Evolutionary conservation across 345 rosid species (phyloP).

Genomic region (Gossypium raimondii): DNA sequence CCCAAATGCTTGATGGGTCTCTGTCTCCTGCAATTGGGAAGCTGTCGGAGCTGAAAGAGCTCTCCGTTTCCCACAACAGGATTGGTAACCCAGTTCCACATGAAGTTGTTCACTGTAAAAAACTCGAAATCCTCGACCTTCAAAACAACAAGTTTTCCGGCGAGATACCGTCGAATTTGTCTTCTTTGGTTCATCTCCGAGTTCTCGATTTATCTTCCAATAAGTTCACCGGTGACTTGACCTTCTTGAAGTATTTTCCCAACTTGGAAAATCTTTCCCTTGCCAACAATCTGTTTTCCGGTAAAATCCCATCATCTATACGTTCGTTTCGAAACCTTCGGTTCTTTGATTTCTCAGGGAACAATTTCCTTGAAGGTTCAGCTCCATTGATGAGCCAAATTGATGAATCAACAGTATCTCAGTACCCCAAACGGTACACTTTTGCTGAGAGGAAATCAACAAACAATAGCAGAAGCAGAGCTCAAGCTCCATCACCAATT

Average conservation of each 20-base stretch:
- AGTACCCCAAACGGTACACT: conserved; percentile 51
- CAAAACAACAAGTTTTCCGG: conserved; percentile 64
- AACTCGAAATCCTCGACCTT: conserved; percentile 73
- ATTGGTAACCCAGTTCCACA: conserved; percentile 53
- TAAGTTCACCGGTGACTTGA: conserved; percentile 58
- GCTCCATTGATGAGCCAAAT: conserved; percentile 42
- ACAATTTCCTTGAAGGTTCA: conserved; percentile 55
- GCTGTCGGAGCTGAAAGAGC: conserved; percentile 73
- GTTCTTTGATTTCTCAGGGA: conserved; percentile 66
- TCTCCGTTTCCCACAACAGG: conserved; percentile 59
- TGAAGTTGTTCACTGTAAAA: conserved; percentile 55
- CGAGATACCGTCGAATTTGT: conserved; percentile 52
- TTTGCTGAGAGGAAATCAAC: conserved; percentile 36
- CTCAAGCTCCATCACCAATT: conserved; percentile 19
- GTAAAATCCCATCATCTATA: conserved; percentile 54
- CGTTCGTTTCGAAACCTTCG: conserved; percentile 73
- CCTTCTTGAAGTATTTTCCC: conserved; percentile 68
- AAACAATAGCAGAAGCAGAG: neutral
- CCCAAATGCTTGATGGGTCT: conserved; percentile 46
- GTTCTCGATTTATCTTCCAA: conserved; percentile 70
- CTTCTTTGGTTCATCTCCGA: conserved; percentile 53
- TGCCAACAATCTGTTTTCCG: conserved; percentile 72
- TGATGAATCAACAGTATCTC: conserved; percentile 30
- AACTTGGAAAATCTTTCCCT: conserved; percentile 74
- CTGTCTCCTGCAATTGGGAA: conserved; percentile 69